Percentiles rank a stretch among this genome's conserved stretches.
Conservation (phyloP, 306 rosid genomes). For the Vigna nakashimae region DNA sequence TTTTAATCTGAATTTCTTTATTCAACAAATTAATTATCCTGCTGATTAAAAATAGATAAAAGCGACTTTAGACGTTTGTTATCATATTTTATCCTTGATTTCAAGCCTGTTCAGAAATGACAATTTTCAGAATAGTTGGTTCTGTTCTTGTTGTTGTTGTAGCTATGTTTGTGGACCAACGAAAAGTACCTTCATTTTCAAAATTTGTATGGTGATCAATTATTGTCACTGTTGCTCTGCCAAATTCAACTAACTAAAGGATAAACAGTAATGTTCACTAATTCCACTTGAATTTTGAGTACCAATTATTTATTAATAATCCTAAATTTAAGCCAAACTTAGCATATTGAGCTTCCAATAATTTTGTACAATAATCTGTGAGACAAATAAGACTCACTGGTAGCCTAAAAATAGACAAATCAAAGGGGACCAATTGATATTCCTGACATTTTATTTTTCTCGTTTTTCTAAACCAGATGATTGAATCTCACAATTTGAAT, state of each 20-base stretch:
- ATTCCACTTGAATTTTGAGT: not conserved
- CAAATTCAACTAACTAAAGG: not conserved
- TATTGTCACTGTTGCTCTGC: constrained; percentile 18
- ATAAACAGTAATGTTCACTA: not conserved
- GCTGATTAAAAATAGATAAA: not conserved
- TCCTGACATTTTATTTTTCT: not conserved
- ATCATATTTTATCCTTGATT: not conserved
- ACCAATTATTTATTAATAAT: not conserved
- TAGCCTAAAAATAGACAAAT: not conserved
- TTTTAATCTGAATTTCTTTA: not conserved
- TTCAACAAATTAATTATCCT: not conserved
- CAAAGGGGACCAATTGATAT: constrained; percentile 22
- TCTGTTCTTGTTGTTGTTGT: not conserved
- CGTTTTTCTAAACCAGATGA: not conserved
- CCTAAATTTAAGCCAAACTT: not conserved
- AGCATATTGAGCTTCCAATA: not conserved
- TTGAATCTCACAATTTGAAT: constrained; percentile 28
- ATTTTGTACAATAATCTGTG: not conserved
- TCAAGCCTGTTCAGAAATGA: constrained; percentile 16
- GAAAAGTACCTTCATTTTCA: constrained; percentile 9
- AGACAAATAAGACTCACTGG: constrained; percentile 10
- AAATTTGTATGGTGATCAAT: constrained; percentile 30
- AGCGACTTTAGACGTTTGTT: not conserved
- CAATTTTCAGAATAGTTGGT: constrained; percentile 9
- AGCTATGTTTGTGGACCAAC: not conserved